Conservation (phyloP, 768 basidiomycete genomes). For the Trametes cubensis region DNA sequence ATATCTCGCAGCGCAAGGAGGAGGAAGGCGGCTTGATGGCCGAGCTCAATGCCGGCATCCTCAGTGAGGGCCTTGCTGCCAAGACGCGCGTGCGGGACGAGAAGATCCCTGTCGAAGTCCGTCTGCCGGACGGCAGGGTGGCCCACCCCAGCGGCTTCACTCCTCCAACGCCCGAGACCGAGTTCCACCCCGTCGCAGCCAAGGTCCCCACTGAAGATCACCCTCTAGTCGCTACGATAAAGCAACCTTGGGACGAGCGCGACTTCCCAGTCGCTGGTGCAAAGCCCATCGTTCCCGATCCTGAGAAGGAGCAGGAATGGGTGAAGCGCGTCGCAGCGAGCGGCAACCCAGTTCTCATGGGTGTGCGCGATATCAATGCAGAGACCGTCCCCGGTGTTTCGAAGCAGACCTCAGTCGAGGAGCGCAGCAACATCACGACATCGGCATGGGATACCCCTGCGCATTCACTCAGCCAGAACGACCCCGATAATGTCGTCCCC, state of each 20-base stretch:
- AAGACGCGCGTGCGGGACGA: conserved; percentile 32
- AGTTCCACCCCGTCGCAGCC: conserved; percentile 37
- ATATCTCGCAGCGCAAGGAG: conserved; percentile 34
- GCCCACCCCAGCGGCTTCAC: conserved; percentile 47
- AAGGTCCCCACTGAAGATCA: conserved; percentile 27
- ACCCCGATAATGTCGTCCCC: conserved; percentile 27
- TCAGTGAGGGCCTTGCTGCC: conserved; percentile 34
- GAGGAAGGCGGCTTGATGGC: conserved; percentile 33
- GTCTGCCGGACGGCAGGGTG: conserved; percentile 41
- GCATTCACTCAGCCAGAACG: conserved; percentile 1
- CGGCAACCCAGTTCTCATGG: conserved; percentile 8
- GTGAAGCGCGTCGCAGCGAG: conserved; percentile 16
- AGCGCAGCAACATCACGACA: conserved; percentile 24
- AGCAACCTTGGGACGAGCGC: conserved; percentile 33
- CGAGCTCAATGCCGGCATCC: conserved; percentile 34
- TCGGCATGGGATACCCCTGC: conserved; percentile 25
- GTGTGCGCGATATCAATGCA: conserved; percentile 8
- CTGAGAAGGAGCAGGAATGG: conserved; percentile 20
- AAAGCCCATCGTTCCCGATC: conserved; percentile 9
- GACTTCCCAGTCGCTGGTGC: conserved; percentile 12
- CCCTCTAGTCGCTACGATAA: conserved; percentile 27
- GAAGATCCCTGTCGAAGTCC: conserved; percentile 48
- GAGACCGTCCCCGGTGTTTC: not conserved
- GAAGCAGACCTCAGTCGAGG: conserved; percentile 3
- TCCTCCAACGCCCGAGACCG: conserved; percentile 44